phyloP scores from a whole-genome alignment of 768 basidiomycete species.

The Hericium alpestre region DNA sequence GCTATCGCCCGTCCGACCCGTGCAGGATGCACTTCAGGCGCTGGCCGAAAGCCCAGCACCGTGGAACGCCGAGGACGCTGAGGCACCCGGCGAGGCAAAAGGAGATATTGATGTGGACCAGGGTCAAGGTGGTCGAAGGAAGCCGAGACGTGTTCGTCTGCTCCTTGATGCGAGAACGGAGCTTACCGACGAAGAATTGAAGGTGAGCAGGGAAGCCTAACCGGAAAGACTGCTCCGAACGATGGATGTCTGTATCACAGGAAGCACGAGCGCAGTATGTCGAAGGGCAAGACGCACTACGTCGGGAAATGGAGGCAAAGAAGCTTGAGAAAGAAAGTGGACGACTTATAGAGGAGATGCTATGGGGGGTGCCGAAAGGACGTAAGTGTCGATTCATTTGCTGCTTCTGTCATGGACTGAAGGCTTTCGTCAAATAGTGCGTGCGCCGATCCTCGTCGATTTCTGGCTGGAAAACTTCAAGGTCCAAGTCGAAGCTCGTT shows the following conservation, averaged over 20 bases:
- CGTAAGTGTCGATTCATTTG: constrained; percentile 31
- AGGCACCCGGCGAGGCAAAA: not conserved
- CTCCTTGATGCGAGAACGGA: constrained; percentile 68
- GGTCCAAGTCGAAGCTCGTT: constrained; percentile 55
- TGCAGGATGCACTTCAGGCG: not conserved
- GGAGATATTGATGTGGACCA: not conserved
- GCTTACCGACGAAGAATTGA: constrained; percentile 73
- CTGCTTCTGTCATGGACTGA: not conserved
- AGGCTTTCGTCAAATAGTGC: constrained; percentile 31
- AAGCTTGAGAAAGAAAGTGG: constrained; percentile 44
- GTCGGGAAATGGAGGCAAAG: constrained; percentile 41
- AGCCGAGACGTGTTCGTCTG: constrained; percentile 41
- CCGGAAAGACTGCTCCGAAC: not conserved
- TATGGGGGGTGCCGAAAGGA: constrained; percentile 56
- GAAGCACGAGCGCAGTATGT: constrained; percentile 52
- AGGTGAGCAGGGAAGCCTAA: constrained; percentile 28
- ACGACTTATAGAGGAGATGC: constrained; percentile 46
- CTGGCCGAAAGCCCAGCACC: not conserved
- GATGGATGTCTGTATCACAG: constrained; percentile 28
- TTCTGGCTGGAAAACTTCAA: constrained; percentile 72
- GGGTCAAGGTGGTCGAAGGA: constrained; percentile 17
- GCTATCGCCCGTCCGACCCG: not conserved
- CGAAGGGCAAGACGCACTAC: constrained; percentile 44
- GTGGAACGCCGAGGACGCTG: not conserved
- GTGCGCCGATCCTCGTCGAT: constrained; percentile 52